Conservation (phyloP, 257 asterid genomes). For the Solanum lignicaule region DNA sequence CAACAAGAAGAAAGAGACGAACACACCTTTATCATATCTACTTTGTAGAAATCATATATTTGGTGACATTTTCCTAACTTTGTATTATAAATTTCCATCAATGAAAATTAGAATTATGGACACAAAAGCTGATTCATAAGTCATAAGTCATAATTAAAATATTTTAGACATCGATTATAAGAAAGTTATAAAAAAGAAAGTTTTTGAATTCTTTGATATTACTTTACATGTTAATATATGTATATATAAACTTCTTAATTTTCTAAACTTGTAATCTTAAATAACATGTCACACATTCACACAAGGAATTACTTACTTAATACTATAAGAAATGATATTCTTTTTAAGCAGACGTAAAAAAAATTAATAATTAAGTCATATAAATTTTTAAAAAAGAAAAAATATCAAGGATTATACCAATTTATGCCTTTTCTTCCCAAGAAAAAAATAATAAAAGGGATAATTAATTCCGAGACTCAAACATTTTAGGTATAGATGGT, state of each 20-base stretch:
- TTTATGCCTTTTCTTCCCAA: neutral
- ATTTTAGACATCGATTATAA: too few species aligned
- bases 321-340: too few species aligned
- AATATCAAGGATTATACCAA: neutral
- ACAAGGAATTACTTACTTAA: neutral
- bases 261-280: neutral
- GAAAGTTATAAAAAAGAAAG: neutral
- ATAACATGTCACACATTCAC: neutral
- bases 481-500: neutral
- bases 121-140: neutral
- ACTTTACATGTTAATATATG: too few species aligned
- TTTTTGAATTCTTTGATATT: too few species aligned
- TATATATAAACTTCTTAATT: too few species aligned
- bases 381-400: too few species aligned
- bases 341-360: too few species aligned
- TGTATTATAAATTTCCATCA: neutral
- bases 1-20: neutral
- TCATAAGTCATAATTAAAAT: too few species aligned
- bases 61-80: neutral
- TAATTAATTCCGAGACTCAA: neutral
- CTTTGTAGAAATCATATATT: neutral
- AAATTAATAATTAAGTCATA: too few species aligned
- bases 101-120: neutral
- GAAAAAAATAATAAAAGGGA: neutral
- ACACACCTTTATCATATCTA: neutral